phyloP scores from a whole-genome alignment of 768 basidiomycete species.

The Boletales sp. region DNA sequence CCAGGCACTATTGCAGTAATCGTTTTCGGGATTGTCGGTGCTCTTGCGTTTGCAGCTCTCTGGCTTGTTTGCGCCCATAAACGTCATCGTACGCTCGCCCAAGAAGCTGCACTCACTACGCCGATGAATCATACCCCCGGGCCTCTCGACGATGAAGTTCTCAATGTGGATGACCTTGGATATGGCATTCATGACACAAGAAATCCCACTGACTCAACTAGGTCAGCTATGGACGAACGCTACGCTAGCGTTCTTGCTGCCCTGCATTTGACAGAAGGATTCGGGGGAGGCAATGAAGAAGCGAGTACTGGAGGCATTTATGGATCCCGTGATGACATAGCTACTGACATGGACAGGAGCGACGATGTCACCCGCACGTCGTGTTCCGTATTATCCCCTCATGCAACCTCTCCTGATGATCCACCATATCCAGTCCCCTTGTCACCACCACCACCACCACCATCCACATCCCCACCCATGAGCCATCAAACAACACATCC shows the following conservation, averaged over 20 bases:
- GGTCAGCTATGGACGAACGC: slow-evolving; percentile 20
- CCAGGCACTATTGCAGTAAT: slow-evolving; percentile 24
- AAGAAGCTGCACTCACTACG: slow-evolving; percentile 13
- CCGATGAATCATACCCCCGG: slow-evolving; percentile 9
- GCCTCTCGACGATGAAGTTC: slow-evolving; percentile 24
- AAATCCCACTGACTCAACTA: neutral
- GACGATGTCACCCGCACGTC: slow-evolving; percentile 14
- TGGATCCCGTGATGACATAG: slow-evolving; percentile 17
- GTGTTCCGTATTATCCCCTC: slow-evolving; percentile 24
- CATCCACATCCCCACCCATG: neutral
- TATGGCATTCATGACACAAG: neutral
- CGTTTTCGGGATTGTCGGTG: slow-evolving; percentile 24
- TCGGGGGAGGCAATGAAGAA: slow-evolving; percentile 16
- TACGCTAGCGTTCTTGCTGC: slow-evolving; percentile 27
- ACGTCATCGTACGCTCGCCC: slow-evolving; percentile 23
- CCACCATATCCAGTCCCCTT: slow-evolving; percentile 14
- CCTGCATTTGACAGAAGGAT: slow-evolving; percentile 11
- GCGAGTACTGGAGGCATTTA: slow-evolving; percentile 28
- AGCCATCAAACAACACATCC: slow-evolving; percentile 8
- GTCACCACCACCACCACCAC: slow-evolving; percentile 24
- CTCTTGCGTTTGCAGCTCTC: slow-evolving; percentile 22
- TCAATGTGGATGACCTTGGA: slow-evolving; percentile 9
- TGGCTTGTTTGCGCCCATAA: slow-evolving; percentile 33
- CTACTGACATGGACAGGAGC: slow-evolving; percentile 9
- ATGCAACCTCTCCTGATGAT: slow-evolving; percentile 12